Evolutionary conservation across 257 asterid species (phyloP).

Genomic region (Leonotis leonurus): DNA sequence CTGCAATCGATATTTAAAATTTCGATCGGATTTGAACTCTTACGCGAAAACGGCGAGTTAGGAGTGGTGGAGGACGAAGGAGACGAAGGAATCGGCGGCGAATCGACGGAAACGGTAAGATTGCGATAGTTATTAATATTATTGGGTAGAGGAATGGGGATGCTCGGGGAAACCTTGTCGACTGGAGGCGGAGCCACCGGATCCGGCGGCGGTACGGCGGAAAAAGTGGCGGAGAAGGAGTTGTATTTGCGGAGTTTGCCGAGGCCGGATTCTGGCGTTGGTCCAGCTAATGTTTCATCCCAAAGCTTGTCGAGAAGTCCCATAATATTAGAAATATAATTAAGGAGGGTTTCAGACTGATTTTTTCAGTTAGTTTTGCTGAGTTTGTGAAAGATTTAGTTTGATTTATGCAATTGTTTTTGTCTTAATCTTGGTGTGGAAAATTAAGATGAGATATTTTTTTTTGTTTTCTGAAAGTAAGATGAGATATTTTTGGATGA

Average conservation of each 20-base stretch:
- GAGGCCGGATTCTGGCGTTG: slow-evolving; percentile 65
- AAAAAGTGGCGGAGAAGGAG: slow-evolving; percentile 33
- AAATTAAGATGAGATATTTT: no score
- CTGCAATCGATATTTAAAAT: no score
- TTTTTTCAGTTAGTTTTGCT: no score
- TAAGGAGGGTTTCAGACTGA: no score
- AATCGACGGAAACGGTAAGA: slow-evolving; percentile 29
- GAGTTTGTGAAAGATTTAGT: no score
- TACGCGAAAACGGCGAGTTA: slow-evolving; percentile 54
- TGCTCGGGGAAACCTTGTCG: slow-evolving; percentile 38
- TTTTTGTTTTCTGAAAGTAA: no score
- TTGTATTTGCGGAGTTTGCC: slow-evolving; percentile 61
- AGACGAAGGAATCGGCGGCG: slow-evolving; percentile 46
- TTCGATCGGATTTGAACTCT: no score
- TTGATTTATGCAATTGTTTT: no score
- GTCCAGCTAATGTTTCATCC: slow-evolving; percentile 87
- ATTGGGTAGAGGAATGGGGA: slow-evolving; percentile 33
- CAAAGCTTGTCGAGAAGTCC: slow-evolving; percentile 68
- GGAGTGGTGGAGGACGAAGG: slow-evolving; percentile 45
- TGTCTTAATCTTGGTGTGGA: no score
- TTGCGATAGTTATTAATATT: slow-evolving; percentile 1
- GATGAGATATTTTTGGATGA: neutral
- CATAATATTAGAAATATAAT: slow-evolving; percentile 18
- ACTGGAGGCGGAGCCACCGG: slow-evolving; percentile 7
- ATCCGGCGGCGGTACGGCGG: neutral